Percentiles rank a stretch among this genome's conserved stretches.
phyloP scores from a whole-genome alignment of 1,284 basidiomycete genomes.

The Ceratobasidium sp. region DNA sequence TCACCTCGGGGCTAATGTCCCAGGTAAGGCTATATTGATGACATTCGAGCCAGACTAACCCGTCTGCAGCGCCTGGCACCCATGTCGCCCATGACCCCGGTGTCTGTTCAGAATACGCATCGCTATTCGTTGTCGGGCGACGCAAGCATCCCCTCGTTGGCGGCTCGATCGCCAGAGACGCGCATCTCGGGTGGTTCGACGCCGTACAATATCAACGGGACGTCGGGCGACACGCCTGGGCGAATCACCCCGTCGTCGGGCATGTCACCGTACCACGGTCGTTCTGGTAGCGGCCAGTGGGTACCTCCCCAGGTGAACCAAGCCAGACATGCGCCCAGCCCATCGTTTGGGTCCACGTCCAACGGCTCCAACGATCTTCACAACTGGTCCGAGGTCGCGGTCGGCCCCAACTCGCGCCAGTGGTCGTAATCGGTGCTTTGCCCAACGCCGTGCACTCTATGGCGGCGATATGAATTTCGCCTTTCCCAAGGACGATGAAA shows the following conservation, averaged over 20 bases:
- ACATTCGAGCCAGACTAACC: slow-evolving; percentile 1
- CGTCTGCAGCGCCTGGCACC: slow-evolving; percentile 29
- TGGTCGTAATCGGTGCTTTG: slow-evolving; percentile 9
- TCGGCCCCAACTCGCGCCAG: slow-evolving; percentile 39
- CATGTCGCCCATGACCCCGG: slow-evolving; percentile 43
- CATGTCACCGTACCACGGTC: slow-evolving; percentile 34
- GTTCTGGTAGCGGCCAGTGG: slow-evolving; percentile 45
- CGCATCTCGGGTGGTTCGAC: slow-evolving; percentile 44
- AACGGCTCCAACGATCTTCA: slow-evolving; percentile 38
- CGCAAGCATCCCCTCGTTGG: slow-evolving; percentile 41
- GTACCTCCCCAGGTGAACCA: slow-evolving; percentile 38
- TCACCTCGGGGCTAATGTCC: slow-evolving; percentile 41
- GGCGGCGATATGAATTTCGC: slow-evolving; percentile 33
- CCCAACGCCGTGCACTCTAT: background rate
- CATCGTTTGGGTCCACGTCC: slow-evolving; percentile 36
- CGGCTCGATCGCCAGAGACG: slow-evolving; percentile 37
- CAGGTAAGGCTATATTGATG: slow-evolving; percentile 36
- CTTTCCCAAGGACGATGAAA: slow-evolving; percentile 43
- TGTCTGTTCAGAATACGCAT: slow-evolving; percentile 37
- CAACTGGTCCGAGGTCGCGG: slow-evolving; percentile 44
- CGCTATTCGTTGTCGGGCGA: slow-evolving; percentile 43
- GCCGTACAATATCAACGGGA: slow-evolving; percentile 35
- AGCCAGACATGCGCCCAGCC: slow-evolving; percentile 41
- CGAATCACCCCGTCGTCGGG: slow-evolving; percentile 34
- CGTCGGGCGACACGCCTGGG: slow-evolving; percentile 25